Evolutionary conservation across 2,329 filamentous ascomycete species (phyloP).

Genomic region (Macroventuria anomochaeta): DNA sequence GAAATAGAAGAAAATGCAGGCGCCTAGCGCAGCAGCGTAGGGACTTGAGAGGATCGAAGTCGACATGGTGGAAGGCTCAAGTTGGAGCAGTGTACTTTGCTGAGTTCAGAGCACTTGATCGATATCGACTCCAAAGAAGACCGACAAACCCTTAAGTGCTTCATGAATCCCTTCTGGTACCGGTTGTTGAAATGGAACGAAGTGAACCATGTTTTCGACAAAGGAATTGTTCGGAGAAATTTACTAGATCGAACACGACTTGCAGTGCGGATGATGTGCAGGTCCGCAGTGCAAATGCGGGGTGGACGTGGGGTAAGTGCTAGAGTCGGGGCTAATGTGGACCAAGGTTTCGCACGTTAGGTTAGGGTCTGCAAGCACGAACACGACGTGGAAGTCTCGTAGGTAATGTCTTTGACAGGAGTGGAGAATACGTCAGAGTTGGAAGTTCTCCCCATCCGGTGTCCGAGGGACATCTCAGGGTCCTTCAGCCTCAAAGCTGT

Average conservation of each 20-base stretch:
- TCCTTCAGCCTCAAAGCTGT: constrained; percentile 8
- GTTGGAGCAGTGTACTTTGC: constrained; percentile 2
- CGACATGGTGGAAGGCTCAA: constrained; percentile 22
- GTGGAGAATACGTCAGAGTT: not conserved
- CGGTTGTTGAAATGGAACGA: constrained; percentile 2
- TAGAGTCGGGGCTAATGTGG: not conserved
- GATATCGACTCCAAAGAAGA: constrained; percentile 3
- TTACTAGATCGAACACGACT: constrained; percentile 10
- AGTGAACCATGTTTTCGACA: constrained; percentile 5
- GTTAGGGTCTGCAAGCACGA: not conserved
- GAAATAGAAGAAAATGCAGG: constrained; percentile 44
- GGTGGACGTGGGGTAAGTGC: constrained; percentile 23
- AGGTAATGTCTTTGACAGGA: not conserved
- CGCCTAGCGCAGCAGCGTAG: constrained; percentile 34
- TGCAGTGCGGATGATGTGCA: not conserved
- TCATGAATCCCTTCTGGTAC: not conserved
- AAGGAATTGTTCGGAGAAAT: constrained; percentile 26
- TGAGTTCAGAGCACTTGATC: constrained; percentile 2
- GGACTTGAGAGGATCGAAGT: constrained; percentile 23
- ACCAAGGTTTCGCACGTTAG: not conserved
- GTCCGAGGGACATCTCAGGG: not conserved
- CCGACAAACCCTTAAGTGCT: constrained; percentile 21
- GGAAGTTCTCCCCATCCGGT: constrained; percentile 13
- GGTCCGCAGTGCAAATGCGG: constrained; percentile 16
- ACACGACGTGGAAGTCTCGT: not conserved